Conservation (phyloP, 2,329 filamentous ascomycete genomes). For the Neoarthrinium moseri region DNA sequence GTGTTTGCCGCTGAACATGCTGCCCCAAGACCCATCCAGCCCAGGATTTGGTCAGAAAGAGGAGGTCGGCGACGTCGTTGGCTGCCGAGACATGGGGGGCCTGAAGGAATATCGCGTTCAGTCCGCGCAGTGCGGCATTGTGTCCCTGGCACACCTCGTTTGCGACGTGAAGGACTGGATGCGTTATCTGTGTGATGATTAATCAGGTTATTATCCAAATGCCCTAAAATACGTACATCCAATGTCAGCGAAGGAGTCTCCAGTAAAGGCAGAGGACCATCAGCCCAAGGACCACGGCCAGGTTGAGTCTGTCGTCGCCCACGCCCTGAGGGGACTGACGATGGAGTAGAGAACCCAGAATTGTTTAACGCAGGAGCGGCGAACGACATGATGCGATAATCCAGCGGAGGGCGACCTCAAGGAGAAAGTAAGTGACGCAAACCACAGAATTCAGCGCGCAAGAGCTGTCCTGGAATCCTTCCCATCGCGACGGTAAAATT, state of each 20-base stretch:
- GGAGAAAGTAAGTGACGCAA: no score
- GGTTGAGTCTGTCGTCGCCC: no score
- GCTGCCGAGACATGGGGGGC: conserved; percentile 25
- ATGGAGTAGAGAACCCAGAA: no score
- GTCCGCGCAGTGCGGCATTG: conserved; percentile 33
- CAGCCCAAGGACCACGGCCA: conserved; percentile 22
- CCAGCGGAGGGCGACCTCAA: no score
- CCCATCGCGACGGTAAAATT: no score
- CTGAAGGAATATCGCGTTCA: conserved; percentile 36
- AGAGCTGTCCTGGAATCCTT: no score
- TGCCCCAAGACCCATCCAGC: conserved; percentile 28
- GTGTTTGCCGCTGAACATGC: conserved; percentile 27
- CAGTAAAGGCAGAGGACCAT: conserved; percentile 27
- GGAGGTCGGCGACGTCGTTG: conserved; percentile 29
- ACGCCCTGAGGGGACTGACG: no score
- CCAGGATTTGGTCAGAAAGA: conserved; percentile 29
- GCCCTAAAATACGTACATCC: conserved; percentile 3
- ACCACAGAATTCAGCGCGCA: no score
- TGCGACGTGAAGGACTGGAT: conserved; percentile 25
- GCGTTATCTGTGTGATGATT: conserved; percentile 17
- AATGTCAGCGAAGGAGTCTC: conserved; percentile 21
- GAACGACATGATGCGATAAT: no score
- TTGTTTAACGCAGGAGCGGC: no score
- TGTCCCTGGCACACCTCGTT: conserved; percentile 32
- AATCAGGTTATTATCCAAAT: not conserved